A percentile compares a stretch with the other conserved stretches of the same genome.
Evolutionary conservation across 208 protist species (phyloP).

Genomic region (Leishmania martiniquensis): DNA sequence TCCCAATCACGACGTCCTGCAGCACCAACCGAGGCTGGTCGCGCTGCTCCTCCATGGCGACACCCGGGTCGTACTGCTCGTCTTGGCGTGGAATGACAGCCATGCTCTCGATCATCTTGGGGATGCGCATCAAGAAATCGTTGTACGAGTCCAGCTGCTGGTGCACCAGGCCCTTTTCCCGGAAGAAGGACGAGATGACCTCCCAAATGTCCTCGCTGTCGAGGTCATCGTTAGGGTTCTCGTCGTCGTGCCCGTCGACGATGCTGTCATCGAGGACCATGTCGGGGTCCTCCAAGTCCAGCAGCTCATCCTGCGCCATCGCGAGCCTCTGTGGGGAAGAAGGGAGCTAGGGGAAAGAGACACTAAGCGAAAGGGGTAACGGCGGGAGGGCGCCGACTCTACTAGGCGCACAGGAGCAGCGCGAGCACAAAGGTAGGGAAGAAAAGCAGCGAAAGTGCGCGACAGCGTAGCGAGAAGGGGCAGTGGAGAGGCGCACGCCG

Average conservation of each 20-base stretch:
- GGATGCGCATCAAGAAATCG: slow-evolving; percentile 94
- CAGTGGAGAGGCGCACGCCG: background rate
- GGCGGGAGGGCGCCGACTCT: background rate
- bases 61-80: slow-evolving; percentile 77
- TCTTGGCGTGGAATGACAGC: slow-evolving; percentile 77
- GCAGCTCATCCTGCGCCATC: slow-evolving; percentile 24
- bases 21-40: slow-evolving; percentile 77
- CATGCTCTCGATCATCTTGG: slow-evolving; percentile 79
- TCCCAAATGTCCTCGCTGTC: slow-evolving; percentile 96
- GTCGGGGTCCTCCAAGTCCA: slow-evolving; percentile 71
- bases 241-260: slow-evolving; percentile 32
- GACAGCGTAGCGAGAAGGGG: background rate
- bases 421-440: background rate
- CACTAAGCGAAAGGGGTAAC: background rate
- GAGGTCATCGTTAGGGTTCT: slow-evolving; percentile 55
- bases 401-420: background rate
- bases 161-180: slow-evolving; percentile 97
- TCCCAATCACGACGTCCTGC: slow-evolving; percentile 84
- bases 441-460: background rate
- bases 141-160: slow-evolving; percentile 99
- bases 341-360: background rate
- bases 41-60: slow-evolving; percentile 48
- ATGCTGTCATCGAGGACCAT: slow-evolving; percentile 73
- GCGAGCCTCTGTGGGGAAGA: background rate
- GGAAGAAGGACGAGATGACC: slow-evolving; percentile 98